Evolutionary conservation across 208 protist species (phyloP), one percentile per base, ranked within the genome.

Genomic region (Sergeia podlipaevii): DNA sequence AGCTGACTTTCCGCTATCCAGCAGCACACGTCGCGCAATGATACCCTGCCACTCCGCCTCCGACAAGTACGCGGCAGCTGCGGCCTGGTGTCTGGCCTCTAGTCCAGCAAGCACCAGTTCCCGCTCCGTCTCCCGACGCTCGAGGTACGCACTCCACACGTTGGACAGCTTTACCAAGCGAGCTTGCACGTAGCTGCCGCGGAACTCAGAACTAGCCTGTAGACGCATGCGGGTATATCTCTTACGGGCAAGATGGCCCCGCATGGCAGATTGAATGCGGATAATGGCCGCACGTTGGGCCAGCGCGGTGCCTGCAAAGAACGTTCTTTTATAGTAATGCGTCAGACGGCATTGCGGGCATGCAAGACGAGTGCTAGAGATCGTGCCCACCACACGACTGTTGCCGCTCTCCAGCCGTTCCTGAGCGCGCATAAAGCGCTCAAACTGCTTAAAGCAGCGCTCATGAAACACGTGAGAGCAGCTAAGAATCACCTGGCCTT

Each of bases 381-480:
- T 30, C 24, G 41, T 64, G 8, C 47, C 65, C 10, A 63, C 4
- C 4, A 41, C 56, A 17, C 51, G 43, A 1, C 42, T 55, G 21
- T 4, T 5, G 23, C 20, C 7, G 44, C 65, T 48, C 32, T 86
- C 77, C 10, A 50, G 72, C 13, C 79, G 50, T 63, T 79, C 70
- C 33, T 74, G 73, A 3, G 48, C 47, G 3, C 83, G 65, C n/a
- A 70, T 69, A 51, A 88, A 79, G 15, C 71, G 72, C 67, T 95
- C 88, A 57, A 95, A 91, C 10, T 81, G 71, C n/a, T 48, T 58
- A 62, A 95, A 91, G 67, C 88, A 95, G 34, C 73, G 59, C 41
- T 85, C 62, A 58, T 95, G 88, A 34, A 92, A 95, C 13, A 95
- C 80, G 61, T 95, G 88, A 1, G 74, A 85, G 58, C 89, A 95